Percentiles rank a stretch among this genome's conserved stretches.
phyloP scores from a whole-genome alignment of 345 rosid genomes.

The Gossypium arboreum region DNA sequence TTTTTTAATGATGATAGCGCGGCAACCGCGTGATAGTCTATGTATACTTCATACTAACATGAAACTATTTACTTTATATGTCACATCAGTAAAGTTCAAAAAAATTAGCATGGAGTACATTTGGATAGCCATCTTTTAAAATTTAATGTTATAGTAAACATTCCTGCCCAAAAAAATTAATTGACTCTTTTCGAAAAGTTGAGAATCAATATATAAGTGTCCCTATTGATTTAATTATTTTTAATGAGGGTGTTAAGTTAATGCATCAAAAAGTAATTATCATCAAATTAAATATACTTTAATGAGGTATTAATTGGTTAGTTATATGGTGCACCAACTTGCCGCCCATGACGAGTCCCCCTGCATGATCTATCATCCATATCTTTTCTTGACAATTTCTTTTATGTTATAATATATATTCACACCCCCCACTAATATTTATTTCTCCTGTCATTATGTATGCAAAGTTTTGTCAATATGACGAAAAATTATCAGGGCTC shows the following conservation, averaged over 20 bases:
- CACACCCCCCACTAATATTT: neutral
- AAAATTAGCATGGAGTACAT: too few species aligned
- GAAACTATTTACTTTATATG: too few species aligned
- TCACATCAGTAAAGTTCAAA: too few species aligned
- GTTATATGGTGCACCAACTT: neutral
- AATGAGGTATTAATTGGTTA: neutral
- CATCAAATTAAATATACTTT: neutral
- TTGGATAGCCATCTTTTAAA: too few species aligned
- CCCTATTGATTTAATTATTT: too few species aligned
- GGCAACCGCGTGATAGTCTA: too few species aligned
- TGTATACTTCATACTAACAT: too few species aligned
- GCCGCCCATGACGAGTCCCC: neutral
- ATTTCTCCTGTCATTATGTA: slow-evolving; percentile 5
- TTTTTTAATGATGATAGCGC: too few species aligned
- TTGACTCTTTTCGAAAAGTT: too few species aligned
- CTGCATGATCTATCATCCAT: neutral
- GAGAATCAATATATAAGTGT: too few species aligned
- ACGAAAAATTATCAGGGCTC: neutral
- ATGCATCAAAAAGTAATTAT: neutral
- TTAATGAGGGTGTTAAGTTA: neutral
- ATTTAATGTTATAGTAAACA: too few species aligned
- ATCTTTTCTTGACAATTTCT: neutral
- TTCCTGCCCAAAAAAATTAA: rapidly evolving
- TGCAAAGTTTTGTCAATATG: neutral
- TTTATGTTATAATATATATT: too few species aligned